phyloP scores from a whole-genome alignment of 176 grass and related monocot species.

The Zizania latifolia region DNA sequence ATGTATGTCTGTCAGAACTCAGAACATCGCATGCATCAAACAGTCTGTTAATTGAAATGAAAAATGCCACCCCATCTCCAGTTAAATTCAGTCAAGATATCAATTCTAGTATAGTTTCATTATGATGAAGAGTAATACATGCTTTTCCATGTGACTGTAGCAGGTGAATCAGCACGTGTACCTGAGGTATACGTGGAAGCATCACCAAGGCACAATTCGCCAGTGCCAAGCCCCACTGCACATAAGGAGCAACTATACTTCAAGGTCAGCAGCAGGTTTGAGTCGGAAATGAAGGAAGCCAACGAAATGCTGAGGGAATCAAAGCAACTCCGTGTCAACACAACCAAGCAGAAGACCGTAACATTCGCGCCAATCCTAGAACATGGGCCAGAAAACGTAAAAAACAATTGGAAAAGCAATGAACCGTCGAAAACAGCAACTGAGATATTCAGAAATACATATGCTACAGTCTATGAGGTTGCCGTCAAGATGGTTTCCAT shows the following conservation, averaged over 20 bases:
- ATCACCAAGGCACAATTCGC: conserved; percentile 27
- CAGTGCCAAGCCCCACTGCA: conserved; percentile 21
- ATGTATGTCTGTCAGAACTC: conserved; percentile 17
- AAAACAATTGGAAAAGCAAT: not conserved
- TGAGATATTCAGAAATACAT: conserved; percentile 24
- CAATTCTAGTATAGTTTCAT: not conserved
- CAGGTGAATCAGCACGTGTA: not conserved
- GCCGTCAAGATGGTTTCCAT: conserved; percentile 30
- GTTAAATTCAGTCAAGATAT: conserved; percentile 16
- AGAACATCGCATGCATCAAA: not conserved
- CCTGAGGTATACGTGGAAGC: conserved; percentile 39
- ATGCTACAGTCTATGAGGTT: conserved; percentile 21
- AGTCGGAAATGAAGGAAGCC: conserved; percentile 62
- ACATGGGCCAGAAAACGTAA: not conserved
- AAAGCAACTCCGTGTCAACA: conserved; percentile 47
- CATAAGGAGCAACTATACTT: conserved; percentile 37
- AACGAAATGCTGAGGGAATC: conserved; percentile 52
- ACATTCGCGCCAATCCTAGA: conserved; percentile 32
- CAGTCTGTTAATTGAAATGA: not conserved
- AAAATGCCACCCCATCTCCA: not conserved
- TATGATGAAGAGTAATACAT: conserved; percentile 1
- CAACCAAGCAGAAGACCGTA: conserved; percentile 34
- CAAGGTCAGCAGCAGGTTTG: conserved; percentile 53
- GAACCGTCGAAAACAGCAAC: conserved; percentile 27
- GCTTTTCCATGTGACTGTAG: conserved; percentile 8